Conservation (phyloP, 78 protist genomes). For the Pelomyxa schiedti region DNA sequence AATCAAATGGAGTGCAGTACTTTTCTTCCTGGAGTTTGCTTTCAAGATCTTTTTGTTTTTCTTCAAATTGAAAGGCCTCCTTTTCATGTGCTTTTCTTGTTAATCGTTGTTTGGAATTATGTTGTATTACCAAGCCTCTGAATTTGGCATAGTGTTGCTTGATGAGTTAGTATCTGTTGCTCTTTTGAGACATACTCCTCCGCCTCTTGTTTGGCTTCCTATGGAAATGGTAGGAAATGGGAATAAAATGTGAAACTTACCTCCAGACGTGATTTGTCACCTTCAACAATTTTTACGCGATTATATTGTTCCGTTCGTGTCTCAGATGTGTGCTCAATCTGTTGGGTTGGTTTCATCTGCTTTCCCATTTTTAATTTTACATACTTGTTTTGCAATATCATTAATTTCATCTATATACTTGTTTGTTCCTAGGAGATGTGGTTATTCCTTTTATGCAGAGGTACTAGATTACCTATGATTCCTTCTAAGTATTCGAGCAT, state of each 20-base stretch:
- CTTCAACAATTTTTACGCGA: constrained; percentile 49
- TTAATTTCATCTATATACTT: constrained; percentile 57
- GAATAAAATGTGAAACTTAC: background rate
- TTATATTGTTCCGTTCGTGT: constrained; percentile 32
- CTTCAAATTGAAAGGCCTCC: background rate
- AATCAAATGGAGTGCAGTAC: background rate
- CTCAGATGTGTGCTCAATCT: constrained; percentile 66
- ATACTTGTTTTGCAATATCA: too few species aligned
- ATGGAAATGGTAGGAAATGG: constrained; percentile 10
- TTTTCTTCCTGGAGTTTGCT: constrained; percentile 5
- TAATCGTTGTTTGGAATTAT: too few species aligned
- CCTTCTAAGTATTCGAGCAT: constrained; percentile 98
- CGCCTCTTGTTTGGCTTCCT: constrained; percentile 83
- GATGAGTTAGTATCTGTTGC: constrained; percentile 6
- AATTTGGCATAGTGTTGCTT: constrained; percentile 1
- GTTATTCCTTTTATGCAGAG: too few species aligned
- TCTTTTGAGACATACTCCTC: constrained; percentile 53
- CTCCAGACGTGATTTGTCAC: constrained; percentile 20
- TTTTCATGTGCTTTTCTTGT: background rate
- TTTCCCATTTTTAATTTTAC: too few species aligned
- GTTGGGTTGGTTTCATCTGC: background rate
- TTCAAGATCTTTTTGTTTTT: background rate
- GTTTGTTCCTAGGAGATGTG: too few species aligned
- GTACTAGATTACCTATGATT: constrained; percentile 97
- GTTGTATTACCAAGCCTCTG: too few species aligned